These are phyloP conservation scores for Coniochaeta pulveracea DNA, from an alignment of 2,329 filamentous ascomycete genomes.

Conservation along the genomic window DNA sequence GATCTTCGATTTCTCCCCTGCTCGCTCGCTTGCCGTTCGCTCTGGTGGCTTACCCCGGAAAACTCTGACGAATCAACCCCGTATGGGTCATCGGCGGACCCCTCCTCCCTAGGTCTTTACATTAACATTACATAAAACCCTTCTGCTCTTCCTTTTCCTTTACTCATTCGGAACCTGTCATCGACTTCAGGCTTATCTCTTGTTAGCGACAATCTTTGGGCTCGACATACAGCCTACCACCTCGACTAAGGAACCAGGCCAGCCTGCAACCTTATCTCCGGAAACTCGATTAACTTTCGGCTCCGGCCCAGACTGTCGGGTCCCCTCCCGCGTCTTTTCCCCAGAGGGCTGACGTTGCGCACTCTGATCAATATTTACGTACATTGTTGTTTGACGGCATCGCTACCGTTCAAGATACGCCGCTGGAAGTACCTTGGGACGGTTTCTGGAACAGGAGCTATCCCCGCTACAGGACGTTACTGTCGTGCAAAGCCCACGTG, in stretches of 20 bases:
- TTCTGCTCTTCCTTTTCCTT: conserved; percentile 26
- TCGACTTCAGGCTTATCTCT: conserved; percentile 24
- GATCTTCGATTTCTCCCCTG: conserved; percentile 1
- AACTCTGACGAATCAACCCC: conserved; percentile 4
- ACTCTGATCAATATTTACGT: too few relatives aligned
- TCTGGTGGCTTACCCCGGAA: neutral
- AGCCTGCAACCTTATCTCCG: conserved; percentile 5
- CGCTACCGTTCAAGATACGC: too few relatives aligned
- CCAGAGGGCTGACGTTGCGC: conserved; percentile 2
- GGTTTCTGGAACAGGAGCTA: too few relatives aligned
- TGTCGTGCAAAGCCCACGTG: too few relatives aligned
- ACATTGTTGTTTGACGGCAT: too few relatives aligned
- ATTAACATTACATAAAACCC: conserved; percentile 39
- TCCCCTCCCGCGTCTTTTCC: conserved; percentile 5
- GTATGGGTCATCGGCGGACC: too few relatives aligned
- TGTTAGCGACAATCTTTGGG: conserved; percentile 16
- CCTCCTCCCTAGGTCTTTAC: conserved; percentile 17
- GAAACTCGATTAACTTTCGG: conserved; percentile 6
- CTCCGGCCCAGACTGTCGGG: conserved; percentile 22
- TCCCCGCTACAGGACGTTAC: too few relatives aligned
- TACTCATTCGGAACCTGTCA: conserved; percentile 29
- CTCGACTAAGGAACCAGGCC: conserved; percentile 17
- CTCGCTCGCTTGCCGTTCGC: neutral
- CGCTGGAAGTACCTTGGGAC: too few relatives aligned
- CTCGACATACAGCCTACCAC: conserved; percentile 11